Evolutionary conservation across 2,329 filamentous ascomycete genomes (phyloP).

Genomic region (Gliomastix tumulicola): DNA sequence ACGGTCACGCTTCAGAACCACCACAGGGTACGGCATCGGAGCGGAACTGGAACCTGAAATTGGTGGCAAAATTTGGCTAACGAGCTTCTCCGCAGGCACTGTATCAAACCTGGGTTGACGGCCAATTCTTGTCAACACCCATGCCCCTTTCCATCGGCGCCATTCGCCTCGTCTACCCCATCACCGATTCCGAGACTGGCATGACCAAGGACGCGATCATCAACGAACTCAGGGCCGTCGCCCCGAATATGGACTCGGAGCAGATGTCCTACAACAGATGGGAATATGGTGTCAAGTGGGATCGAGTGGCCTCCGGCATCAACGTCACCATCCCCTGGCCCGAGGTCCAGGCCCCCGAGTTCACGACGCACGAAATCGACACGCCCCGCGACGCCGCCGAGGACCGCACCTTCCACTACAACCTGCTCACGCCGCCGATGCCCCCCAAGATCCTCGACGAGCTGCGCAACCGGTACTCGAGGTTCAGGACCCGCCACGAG

Average conservation of each 20-base stretch:
- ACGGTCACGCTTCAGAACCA: constrained; percentile 54
- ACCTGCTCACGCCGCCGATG: constrained; percentile 70
- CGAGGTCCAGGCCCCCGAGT: constrained; percentile 37
- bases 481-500: constrained; percentile 76
- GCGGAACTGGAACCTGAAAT: not conserved
- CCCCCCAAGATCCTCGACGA: constrained; percentile 75
- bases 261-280: constrained; percentile 33
- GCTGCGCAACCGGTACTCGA: constrained; percentile 74
- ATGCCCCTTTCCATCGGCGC: constrained; percentile 58
- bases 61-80: no score
- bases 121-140: constrained; percentile 4
- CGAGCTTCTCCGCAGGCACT: not conserved
- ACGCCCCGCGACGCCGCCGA: constrained; percentile 73
- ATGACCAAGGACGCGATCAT: constrained; percentile 68
- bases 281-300: constrained; percentile 33
- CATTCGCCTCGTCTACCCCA: constrained; percentile 74
- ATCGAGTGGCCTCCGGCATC: constrained; percentile 61
- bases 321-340: constrained; percentile 76
- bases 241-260: constrained; percentile 35
- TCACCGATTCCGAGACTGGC: constrained; percentile 60
- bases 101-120: not conserved
- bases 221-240: constrained; percentile 55
- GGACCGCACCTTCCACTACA: constrained; percentile 69
- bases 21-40: constrained; percentile 48
- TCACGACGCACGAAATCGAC: constrained; percentile 55